phyloP scores from a whole-genome alignment of 345 rosid genomes.

The Cochlearia excelsa region DNA sequence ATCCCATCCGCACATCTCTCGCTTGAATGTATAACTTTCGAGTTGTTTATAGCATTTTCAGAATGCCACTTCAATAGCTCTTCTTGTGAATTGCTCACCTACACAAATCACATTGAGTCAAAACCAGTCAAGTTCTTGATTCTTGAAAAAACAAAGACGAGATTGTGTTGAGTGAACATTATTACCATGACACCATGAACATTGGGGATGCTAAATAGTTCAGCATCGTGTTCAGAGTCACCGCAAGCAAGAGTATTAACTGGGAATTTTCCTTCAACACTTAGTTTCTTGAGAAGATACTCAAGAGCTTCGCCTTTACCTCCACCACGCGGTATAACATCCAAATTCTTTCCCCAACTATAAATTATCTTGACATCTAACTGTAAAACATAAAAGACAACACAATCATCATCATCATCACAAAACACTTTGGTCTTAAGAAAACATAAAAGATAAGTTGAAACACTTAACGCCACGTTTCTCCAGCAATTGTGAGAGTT shows the following conservation, averaged over 20 bases:
- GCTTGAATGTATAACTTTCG: conserved; percentile 72
- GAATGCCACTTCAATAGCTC: conserved; percentile 89
- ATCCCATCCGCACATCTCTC: conserved; percentile 95
- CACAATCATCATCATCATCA: neutral
- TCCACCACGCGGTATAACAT: conserved; percentile 81
- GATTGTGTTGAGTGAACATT: conserved; percentile 22
- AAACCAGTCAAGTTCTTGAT: conserved; percentile 3
- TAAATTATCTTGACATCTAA: conserved; percentile 84
- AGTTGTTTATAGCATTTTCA: conserved; percentile 73
- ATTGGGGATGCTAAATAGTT: conserved; percentile 80
- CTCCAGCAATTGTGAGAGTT: conserved; percentile 55
- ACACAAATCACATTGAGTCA: conserved; percentile 5
- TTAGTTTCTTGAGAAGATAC: conserved; percentile 72
- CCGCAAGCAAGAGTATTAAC: conserved; percentile 90
- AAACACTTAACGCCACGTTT: conserved; percentile 65
- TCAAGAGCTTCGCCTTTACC: conserved; percentile 99
- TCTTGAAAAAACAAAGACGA: conserved; percentile 1
- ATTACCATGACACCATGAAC: conserved; percentile 88
- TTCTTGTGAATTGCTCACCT: conserved; percentile 97
- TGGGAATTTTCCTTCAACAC: conserved; percentile 60
- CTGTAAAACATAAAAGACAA: conserved; percentile 37
- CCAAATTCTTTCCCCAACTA: conserved; percentile 89
- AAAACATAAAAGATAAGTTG: neutral
- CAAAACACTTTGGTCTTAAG: conserved; percentile 4
- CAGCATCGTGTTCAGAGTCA: conserved; percentile 98